Base-by-base conservation (phyloP, 2,329 filamentous ascomycete genomes). In the Nakataea oryzae region DNA sequence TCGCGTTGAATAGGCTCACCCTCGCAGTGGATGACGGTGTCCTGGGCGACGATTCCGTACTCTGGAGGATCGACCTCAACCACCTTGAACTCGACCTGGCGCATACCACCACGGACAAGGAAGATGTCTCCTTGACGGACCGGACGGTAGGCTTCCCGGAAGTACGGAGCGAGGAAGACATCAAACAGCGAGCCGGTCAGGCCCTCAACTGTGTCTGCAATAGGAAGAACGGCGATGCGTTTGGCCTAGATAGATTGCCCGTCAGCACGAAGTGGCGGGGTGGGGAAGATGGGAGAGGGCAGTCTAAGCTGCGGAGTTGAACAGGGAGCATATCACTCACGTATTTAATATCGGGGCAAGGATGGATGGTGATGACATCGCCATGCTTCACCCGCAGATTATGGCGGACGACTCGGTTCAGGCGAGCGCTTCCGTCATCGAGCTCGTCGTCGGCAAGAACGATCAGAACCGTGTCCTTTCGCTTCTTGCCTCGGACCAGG, bases 301-400 rank as follows among this genome's bases (percentile, higher is more conserved):
- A 50, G 41, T 9, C 41, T 3, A n/a, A n/a, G 21, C 21, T n/a
- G 41, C 21, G 41, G 2, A n/a, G 3, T 13, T 26, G 21, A 34
- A 27, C 3, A 58, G 58, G 5, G 27, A 11, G 0, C 27, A 27
- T 12, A 26, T 29, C 34, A 85, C 91, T 76, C 78, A 96, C 93
- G 76, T 99, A 99, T 96, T 99, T 99, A 83, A 99, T 99, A 76
- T 99, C 95, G 24, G 95, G 93, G 81, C 95, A 99, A 62, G 96
- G 87, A 79, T 97, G 92, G 67, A 99, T 92, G 65, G 93, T 97
- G 78, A 99, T 89, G 73, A 97, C 90, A 74, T 99, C 95, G 73
- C 95, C 95, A 74, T 97, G 93, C 87, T 97, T 97, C 72, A 99
- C 93, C 63, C 95, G 89, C 66, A 99, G 85, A 78, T 99, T 99